These are phyloP conservation scores for Ganoderma lingzhi DNA, from an alignment of 1,284 basidiomycete species.

Conservation along the genomic window DNA sequence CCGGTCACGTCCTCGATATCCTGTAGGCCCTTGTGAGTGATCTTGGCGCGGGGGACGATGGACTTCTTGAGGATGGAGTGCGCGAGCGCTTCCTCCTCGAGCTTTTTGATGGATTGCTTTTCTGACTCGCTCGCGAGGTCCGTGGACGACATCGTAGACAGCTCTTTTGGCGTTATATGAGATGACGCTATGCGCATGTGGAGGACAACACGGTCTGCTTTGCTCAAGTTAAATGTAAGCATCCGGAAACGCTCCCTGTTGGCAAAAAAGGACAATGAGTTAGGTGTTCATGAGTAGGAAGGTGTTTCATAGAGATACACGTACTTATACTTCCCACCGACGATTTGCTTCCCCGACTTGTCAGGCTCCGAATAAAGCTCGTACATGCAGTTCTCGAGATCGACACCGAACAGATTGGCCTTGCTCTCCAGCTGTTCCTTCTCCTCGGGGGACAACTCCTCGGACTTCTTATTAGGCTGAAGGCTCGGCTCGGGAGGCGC, in stretches of 20 bases:
- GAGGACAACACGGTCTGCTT: constrained; percentile 75
- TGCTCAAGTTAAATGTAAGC: constrained; percentile 82
- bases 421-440: constrained; percentile 58
- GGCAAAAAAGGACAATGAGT: constrained; percentile 25
- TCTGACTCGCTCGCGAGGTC: constrained; percentile 87
- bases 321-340: constrained; percentile 83
- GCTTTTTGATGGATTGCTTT: constrained; percentile 79
- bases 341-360: constrained; percentile 71
- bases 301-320: constrained; percentile 39
- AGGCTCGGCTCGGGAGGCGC: constrained; percentile 1
- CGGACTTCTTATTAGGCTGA: constrained; percentile 37
- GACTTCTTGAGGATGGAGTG: constrained; percentile 83
- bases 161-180: constrained; percentile 69
- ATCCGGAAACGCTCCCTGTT: constrained; percentile 84
- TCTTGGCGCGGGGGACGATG: constrained; percentile 79
- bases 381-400: constrained; percentile 76
- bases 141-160: constrained; percentile 85
- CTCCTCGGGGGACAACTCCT: constrained; percentile 64
- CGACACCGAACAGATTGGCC: constrained; percentile 66
- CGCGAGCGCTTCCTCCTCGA: constrained; percentile 81
- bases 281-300: background rate
- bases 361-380: constrained; percentile 80
- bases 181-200: constrained; percentile 78
- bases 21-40: constrained; percentile 90
- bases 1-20: constrained; percentile 82